Percentiles rank a stretch among this genome's conserved stretches.
Conservation (phyloP, 768 basidiomycete genomes). For the Dentipellis fragilis region DNA sequence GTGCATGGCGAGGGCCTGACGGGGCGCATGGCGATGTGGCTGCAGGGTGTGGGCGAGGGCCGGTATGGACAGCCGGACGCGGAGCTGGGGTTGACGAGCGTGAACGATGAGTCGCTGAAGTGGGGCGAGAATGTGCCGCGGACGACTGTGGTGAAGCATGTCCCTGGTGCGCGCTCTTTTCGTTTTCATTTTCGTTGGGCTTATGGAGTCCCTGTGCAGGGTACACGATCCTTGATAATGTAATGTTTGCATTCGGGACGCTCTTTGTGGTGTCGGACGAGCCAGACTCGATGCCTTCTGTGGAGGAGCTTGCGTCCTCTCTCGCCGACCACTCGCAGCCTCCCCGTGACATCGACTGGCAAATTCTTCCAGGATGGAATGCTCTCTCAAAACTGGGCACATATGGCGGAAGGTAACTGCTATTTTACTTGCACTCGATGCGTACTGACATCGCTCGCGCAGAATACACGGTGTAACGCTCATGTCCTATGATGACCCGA, state of each 20-base stretch:
- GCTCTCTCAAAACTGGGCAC: conserved; percentile 19
- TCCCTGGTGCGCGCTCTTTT: conserved; percentile 39
- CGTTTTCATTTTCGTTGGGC: conserved; percentile 1
- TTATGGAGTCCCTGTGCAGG: conserved; percentile 33
- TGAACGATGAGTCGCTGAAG: conserved; percentile 41
- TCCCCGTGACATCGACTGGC: conserved; percentile 47
- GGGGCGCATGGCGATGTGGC: conserved; percentile 16
- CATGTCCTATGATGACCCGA: conserved; percentile 25
- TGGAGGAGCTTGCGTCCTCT: conserved; percentile 39
- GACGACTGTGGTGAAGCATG: conserved; percentile 50
- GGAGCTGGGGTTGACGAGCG: conserved; percentile 20
- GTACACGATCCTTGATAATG: conserved; percentile 74
- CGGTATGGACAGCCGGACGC: conserved; percentile 12
- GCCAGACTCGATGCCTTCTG: conserved; percentile 46
- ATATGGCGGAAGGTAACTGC: conserved; percentile 20
- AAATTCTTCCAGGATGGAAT: conserved; percentile 18
- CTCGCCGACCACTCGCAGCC: conserved; percentile 25
- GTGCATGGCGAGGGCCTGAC: conserved; percentile 29
- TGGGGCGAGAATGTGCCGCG: conserved; percentile 51
- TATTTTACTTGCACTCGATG: neutral
- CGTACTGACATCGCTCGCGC: neutral
- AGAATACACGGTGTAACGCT: conserved; percentile 65
- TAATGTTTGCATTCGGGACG: conserved; percentile 63
- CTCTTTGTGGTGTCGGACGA: conserved; percentile 70
- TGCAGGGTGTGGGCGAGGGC: conserved; percentile 15